These are phyloP conservation scores for Quercus mongolica DNA, from an alignment of 306 rosid genomes.

Conservation along the genomic window DNA sequence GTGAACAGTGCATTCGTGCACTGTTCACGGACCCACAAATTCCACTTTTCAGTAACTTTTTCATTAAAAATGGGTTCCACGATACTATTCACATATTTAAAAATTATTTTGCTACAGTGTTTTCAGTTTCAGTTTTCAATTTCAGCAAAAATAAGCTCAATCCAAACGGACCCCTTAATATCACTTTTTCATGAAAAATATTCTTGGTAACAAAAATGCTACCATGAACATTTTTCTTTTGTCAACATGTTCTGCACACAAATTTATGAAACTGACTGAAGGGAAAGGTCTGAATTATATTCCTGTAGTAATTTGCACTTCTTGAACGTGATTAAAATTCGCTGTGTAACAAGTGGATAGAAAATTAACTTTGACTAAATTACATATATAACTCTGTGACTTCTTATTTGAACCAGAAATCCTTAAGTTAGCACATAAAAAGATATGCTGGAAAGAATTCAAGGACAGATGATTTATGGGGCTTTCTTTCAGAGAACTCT, in stretches of 20 bases:
- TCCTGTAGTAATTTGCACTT: neutral
- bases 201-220: neutral
- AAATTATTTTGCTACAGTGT: too few species aligned
- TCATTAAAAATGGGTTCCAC: too few species aligned
- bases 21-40: too few species aligned
- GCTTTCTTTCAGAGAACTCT: conserved; percentile 49
- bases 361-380: neutral
- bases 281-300: neutral
- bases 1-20: too few species aligned
- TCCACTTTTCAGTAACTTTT: too few species aligned
- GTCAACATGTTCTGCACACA: too few species aligned
- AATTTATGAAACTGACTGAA: neutral
- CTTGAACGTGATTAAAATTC: neutral
- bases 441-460: conserved; percentile 55
- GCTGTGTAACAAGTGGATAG: neutral
- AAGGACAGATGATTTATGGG: conserved; percentile 58
- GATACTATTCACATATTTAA: too few species aligned
- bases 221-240: neutral
- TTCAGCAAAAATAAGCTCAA: too few species aligned
- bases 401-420: conserved; percentile 42
- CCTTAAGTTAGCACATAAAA: conserved; percentile 42
- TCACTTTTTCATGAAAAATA: neutral
- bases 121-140: too few species aligned
- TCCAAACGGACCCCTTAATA: neutral
- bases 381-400: neutral